These are phyloP conservation scores for Drechmeria coniospora DNA, from an alignment of 2,329 filamentous ascomycete species.

Conservation along the genomic window DNA sequence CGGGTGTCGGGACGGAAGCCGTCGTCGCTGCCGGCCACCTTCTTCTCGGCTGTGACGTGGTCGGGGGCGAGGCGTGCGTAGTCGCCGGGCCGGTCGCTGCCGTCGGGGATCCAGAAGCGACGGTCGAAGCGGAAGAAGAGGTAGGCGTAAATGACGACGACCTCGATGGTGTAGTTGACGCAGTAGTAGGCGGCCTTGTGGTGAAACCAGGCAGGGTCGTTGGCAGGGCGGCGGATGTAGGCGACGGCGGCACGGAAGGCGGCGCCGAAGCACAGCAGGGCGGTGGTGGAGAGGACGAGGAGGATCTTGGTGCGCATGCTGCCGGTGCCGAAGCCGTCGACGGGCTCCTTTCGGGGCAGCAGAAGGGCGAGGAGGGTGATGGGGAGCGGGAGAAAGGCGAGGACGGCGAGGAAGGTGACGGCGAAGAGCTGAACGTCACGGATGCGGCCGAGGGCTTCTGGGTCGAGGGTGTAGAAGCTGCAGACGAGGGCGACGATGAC, in stretches of 20 bases:
- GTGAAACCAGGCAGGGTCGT: slow-evolving; percentile 53
- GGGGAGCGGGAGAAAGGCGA: slow-evolving; percentile 47
- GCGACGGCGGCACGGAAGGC: slow-evolving; percentile 47
- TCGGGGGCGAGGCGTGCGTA: slow-evolving; percentile 17
- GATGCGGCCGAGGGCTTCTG: slow-evolving; percentile 31
- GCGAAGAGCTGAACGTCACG: slow-evolving; percentile 51
- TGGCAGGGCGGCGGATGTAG: slow-evolving; percentile 34
- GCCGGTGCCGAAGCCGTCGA: slow-evolving; percentile 43
- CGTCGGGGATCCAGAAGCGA: slow-evolving; percentile 61
- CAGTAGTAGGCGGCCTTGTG: slow-evolving; percentile 60
- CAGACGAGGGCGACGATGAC: slow-evolving; percentile 50
- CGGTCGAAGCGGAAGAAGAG: slow-evolving; percentile 54
- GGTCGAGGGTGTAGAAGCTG: slow-evolving; percentile 49
- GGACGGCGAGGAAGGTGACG: slow-evolving; percentile 41
- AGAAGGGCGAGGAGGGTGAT: slow-evolving; percentile 36
- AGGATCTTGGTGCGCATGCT: slow-evolving; percentile 50
- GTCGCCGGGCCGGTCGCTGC: slow-evolving; percentile 42
- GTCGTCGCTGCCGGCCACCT: slow-evolving; percentile 11
- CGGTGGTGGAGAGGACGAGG: slow-evolving; percentile 43
- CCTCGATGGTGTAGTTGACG: slow-evolving; percentile 63
- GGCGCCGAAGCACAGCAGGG: slow-evolving; percentile 52
- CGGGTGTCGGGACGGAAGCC: slow-evolving; percentile 4
- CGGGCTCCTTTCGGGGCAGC: slow-evolving; percentile 26
- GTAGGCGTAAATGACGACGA: slow-evolving; percentile 54
- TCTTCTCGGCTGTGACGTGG: slow-evolving; percentile 9